Evolutionary conservation across 2,329 filamentous ascomycete genomes (phyloP).

Genomic region (Hirsutella thompsonii): DNA sequence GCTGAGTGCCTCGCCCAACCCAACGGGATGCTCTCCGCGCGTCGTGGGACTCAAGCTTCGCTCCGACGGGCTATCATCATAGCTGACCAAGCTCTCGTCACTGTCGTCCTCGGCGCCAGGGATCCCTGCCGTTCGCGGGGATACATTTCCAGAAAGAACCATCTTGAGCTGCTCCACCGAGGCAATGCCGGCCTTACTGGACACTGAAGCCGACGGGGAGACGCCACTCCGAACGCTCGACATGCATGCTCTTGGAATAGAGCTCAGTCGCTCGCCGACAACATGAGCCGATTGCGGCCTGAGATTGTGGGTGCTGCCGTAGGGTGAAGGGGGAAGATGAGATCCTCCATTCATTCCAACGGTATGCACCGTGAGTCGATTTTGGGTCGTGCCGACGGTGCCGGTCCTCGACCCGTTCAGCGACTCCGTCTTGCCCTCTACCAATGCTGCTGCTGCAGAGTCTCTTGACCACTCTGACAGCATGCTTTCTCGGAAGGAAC

Average conservation of each 20-base stretch:
- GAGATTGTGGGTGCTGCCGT: slow-evolving; percentile 35
- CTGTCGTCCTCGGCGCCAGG: slow-evolving; percentile 34
- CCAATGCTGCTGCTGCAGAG: slow-evolving; percentile 51
- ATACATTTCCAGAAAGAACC: slow-evolving; percentile 39
- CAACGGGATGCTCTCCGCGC: slow-evolving; percentile 16
- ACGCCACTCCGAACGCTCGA: slow-evolving; percentile 38
- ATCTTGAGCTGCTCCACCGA: slow-evolving; percentile 53
- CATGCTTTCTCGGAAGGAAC: slow-evolving; percentile 61
- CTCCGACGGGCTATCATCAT: slow-evolving; percentile 55
- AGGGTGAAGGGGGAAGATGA: slow-evolving; percentile 28
- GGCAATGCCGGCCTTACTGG: slow-evolving; percentile 37
- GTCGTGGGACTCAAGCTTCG: slow-evolving; percentile 41
- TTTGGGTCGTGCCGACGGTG: slow-evolving; percentile 37
- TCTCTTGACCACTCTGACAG: slow-evolving; percentile 71
- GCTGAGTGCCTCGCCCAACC: slow-evolving; percentile 15
- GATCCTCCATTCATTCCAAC: slow-evolving; percentile 24
- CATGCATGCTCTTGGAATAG: slow-evolving; percentile 34
- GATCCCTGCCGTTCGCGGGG: slow-evolving; percentile 23
- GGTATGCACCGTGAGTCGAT: slow-evolving; percentile 45
- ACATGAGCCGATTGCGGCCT: slow-evolving; percentile 33
- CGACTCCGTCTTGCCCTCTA: slow-evolving; percentile 59
- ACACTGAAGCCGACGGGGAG: slow-evolving; percentile 30
- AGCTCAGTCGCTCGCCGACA: slow-evolving; percentile 18
- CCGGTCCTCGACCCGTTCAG: slow-evolving; percentile 62
- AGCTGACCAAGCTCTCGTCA: slow-evolving; percentile 60